Percentiles rank a stretch among this genome's conserved stretches.
Conservation (phyloP, 108 stramenopile genomes). For the Skeletonema marinoi region DNA sequence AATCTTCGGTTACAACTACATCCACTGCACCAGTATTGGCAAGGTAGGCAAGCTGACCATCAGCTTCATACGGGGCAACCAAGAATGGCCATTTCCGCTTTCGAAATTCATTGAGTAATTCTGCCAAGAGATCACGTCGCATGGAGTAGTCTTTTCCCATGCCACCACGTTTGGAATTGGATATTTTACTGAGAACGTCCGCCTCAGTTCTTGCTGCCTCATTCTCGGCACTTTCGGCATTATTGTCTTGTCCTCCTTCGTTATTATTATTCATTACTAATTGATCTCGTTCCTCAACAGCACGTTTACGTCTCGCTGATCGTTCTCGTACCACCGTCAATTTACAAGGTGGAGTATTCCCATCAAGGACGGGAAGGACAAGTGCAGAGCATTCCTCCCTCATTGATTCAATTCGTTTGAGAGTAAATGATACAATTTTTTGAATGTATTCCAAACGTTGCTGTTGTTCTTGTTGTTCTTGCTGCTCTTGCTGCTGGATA, state of each 20-base stretch:
- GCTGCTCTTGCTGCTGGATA: constrained; percentile 12
- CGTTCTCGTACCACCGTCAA: constrained; percentile 21
- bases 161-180: constrained; percentile 68
- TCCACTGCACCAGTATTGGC: constrained; percentile 69
- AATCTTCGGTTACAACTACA: constrained; percentile 95
- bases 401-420: constrained; percentile 53
- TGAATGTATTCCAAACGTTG: constrained; percentile 44
- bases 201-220: constrained; percentile 22
- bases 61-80: constrained; percentile 98
- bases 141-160: constrained; percentile 44
- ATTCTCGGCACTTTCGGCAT: constrained; percentile 20
- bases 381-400: constrained; percentile 45
- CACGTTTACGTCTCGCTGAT: constrained; percentile 14
- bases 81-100: constrained; percentile 59
- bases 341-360: constrained; percentile 76
- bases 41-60: constrained; percentile 95
- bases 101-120: constrained; percentile 48
- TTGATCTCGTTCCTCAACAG: constrained; percentile 29
- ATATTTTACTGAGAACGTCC: constrained; percentile 42
- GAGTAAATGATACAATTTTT: constrained; percentile 50
- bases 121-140: constrained; percentile 31
- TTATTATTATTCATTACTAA: constrained; percentile 11
- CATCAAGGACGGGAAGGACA: constrained; percentile 82
- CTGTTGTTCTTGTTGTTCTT: constrained; percentile 11
- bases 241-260: constrained; percentile 16